phyloP scores from a whole-genome alignment of 192 early-diverging fungal genomes.

The Coemansia sp. region DNA sequence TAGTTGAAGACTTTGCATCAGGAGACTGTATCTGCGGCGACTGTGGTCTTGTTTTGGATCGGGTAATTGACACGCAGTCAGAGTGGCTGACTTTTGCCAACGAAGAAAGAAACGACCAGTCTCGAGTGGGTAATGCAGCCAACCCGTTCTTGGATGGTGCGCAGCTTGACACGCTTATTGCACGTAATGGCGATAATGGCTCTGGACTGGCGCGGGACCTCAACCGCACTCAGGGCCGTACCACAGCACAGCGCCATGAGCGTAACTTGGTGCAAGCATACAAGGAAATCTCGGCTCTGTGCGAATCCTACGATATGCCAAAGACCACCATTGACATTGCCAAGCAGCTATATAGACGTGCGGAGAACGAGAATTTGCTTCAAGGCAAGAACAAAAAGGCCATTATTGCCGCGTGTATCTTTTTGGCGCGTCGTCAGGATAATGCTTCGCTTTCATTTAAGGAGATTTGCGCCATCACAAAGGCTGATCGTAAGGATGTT shows the following conservation, averaged over 20 bases:
- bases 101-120: conserved; percentile 47
- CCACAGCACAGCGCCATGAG: conserved; percentile 73
- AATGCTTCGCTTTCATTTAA: conserved; percentile 86
- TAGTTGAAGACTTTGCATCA: conserved; percentile 91
- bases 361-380: conserved; percentile 82
- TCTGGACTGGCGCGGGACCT: conserved; percentile 42
- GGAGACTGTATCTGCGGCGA: conserved; percentile 94
- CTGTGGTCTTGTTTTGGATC: conserved; percentile 91
- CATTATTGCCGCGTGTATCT: conserved; percentile 92
- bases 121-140: conserved; percentile 47
- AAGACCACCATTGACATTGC: conserved; percentile 83
- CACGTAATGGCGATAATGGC: conserved; percentile 76
- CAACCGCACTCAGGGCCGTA: conserved; percentile 52
- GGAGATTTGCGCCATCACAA: conserved; percentile 88
- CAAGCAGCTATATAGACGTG: conserved; percentile 89
- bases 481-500: conserved; percentile 93
- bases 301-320: conserved; percentile 79
- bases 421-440: conserved; percentile 87
- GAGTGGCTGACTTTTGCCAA: conserved; percentile 81
- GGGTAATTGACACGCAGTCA: conserved; percentile 94
- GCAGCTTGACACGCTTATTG: conserved; percentile 64
- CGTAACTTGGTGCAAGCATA: conserved; percentile 80
- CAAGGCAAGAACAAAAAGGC: conserved; percentile 81
- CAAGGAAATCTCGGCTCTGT: conserved; percentile 85
- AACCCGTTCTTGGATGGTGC: conserved; percentile 41